These are phyloP conservation scores for Monilinia vaccinii-corymbosi DNA, from an alignment of 2,329 filamentous ascomycete species.

Conservation along the genomic window DNA sequence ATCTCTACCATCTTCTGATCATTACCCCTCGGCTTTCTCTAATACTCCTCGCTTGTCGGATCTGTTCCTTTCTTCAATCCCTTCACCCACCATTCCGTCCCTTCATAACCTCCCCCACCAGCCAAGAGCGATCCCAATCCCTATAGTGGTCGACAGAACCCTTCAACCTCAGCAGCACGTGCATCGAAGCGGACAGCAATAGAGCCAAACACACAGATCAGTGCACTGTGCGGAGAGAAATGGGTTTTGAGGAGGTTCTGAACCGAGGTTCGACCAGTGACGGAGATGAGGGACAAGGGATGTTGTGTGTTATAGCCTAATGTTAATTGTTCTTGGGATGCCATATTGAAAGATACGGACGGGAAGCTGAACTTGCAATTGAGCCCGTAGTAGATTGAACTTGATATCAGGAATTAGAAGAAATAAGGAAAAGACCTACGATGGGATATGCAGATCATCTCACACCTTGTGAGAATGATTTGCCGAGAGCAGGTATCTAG, in stretches of 20 bases:
- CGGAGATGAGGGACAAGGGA: constrained; percentile 44
- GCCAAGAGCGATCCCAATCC: constrained; percentile 62
- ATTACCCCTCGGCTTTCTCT: constrained; percentile 66
- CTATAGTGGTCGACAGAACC: constrained; percentile 54
- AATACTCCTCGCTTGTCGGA: constrained; percentile 61
- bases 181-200: constrained; percentile 73
- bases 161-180: constrained; percentile 65
- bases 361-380: neutral
- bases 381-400: neutral
- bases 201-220: constrained; percentile 57
- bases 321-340: constrained; percentile 16
- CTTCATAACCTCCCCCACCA: constrained; percentile 55
- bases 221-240: constrained; percentile 57
- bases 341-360: neutral
- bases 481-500: neutral
- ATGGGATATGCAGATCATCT: neutral
- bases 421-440: neutral
- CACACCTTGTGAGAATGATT: neutral
- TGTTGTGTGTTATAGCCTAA: constrained; percentile 46
- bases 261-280: constrained; percentile 45
- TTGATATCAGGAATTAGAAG: neutral
- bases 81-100: constrained; percentile 57
- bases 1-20: constrained; percentile 83
- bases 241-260: constrained; percentile 54
- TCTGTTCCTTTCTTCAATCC: constrained; percentile 65